A percentile compares a stretch with the other conserved stretches of the same genome.
phyloP scores from a whole-genome alignment of 2,329 filamentous ascomycete genomes.

The Didymella arachidicola region DNA sequence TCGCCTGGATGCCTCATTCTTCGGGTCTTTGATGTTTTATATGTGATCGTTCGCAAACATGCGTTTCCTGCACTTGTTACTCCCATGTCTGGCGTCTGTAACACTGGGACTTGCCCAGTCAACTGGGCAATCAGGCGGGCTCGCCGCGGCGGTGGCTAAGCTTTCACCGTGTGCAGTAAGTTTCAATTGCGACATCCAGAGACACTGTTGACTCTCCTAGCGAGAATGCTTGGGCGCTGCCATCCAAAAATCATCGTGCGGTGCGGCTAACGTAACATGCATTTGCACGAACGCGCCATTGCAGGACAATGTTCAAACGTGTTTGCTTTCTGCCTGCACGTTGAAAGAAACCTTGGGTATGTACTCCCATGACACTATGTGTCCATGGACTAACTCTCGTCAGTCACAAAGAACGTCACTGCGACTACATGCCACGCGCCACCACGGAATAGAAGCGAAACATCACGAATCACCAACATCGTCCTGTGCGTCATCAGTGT shows the following conservation, averaged over 20 bases:
- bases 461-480: slow-evolving; percentile 46
- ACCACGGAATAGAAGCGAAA: slow-evolving; percentile 45
- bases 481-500: slow-evolving; percentile 48
- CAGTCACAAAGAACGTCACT: slow-evolving; percentile 55
- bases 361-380: background rate
- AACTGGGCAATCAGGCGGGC: slow-evolving; percentile 21
- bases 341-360: slow-evolving; percentile 28
- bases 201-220: slow-evolving; percentile 7
- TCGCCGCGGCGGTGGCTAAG: slow-evolving; percentile 21
- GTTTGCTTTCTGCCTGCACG: slow-evolving; percentile 27
- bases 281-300: slow-evolving; percentile 29
- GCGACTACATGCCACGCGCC: slow-evolving; percentile 51
- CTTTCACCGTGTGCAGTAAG: slow-evolving; percentile 35
- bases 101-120: slow-evolving; percentile 28
- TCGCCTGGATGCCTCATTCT: slow-evolving; percentile 5
- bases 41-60: slow-evolving; percentile 17
- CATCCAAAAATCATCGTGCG: slow-evolving; percentile 22
- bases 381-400: slow-evolving; percentile 4
- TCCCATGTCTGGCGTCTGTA: slow-evolving; percentile 27
- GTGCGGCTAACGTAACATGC: slow-evolving; percentile 23
- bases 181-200: background rate
- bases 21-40: background rate
- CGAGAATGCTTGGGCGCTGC: slow-evolving; percentile 25
- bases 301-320: slow-evolving; percentile 22
- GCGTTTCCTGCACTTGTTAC: slow-evolving; percentile 27